Conservation (phyloP, 2,329 filamentous ascomycete species). For the Diaporthe ampelina region DNA sequence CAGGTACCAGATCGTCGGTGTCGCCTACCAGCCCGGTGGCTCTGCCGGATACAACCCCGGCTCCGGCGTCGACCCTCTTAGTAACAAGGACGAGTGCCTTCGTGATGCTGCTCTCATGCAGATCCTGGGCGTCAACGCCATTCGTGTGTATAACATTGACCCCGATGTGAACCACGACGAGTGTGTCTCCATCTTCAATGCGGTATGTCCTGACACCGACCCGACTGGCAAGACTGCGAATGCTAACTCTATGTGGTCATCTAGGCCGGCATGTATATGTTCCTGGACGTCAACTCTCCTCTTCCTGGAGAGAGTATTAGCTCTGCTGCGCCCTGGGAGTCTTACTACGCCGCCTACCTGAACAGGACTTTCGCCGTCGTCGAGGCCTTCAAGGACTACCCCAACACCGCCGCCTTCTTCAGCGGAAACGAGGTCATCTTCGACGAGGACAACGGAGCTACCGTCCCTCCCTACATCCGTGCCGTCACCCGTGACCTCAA, state of each 20-base stretch:
- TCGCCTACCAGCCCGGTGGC: constrained; percentile 79
- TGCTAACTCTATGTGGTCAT: constrained; percentile 5
- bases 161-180: constrained; percentile 76
- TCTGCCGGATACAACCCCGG: constrained; percentile 71
- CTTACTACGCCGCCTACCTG: constrained; percentile 72
- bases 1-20: constrained; percentile 75
- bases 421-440: constrained; percentile 85
- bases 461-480: constrained; percentile 78
- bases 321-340: constrained; percentile 68
- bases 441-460: constrained; percentile 69
- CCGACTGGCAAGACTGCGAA: not conserved
- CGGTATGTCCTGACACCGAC: constrained; percentile 51
- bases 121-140: constrained; percentile 74
- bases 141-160: constrained; percentile 79
- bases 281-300: constrained; percentile 78
- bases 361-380: constrained; percentile 77
- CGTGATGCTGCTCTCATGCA: constrained; percentile 78
- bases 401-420: constrained; percentile 81
- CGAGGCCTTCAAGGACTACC: constrained; percentile 76
- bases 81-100: constrained; percentile 69
- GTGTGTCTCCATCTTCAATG: constrained; percentile 78
- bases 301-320: constrained; percentile 70
- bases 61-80: constrained; percentile 70
- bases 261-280: constrained; percentile 76
- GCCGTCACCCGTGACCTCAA: constrained; percentile 85